phyloP scores from a whole-genome alignment of 2,329 filamentous ascomycete species.

The Fusarium sp. region DNA sequence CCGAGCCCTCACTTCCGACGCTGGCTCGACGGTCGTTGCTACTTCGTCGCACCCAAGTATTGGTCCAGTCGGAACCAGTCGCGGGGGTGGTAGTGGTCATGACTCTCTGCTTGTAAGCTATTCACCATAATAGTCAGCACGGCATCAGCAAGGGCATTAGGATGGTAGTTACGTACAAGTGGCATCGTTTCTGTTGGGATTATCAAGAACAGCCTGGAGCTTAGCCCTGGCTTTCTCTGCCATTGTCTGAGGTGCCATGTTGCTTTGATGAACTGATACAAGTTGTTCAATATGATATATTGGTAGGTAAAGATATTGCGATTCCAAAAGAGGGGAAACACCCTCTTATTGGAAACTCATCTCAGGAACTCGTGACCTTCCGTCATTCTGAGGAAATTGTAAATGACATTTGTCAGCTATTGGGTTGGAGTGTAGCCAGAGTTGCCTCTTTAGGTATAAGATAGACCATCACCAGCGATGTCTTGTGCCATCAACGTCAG shows the following conservation, averaged over 20 bases:
- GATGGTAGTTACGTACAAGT: neutral
- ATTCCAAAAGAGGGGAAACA: constrained; percentile 16
- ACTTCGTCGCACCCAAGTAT: constrained; percentile 28
- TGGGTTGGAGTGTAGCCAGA: neutral
- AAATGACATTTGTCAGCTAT: constrained; percentile 23
- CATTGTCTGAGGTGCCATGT: constrained; percentile 31
- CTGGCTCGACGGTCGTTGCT: constrained; percentile 32
- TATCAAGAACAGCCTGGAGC: constrained; percentile 33
- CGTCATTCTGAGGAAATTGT: constrained; percentile 15
- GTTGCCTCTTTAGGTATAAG: constrained; percentile 22
- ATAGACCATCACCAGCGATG: constrained; percentile 7
- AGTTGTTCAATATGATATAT: neutral
- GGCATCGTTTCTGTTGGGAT: constrained; percentile 32
- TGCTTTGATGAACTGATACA: neutral
- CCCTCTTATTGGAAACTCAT: constrained; percentile 4
- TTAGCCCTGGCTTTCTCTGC: constrained; percentile 38
- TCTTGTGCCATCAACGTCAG: constrained; percentile 33
- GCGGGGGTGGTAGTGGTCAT: constrained; percentile 33
- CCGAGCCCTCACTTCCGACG: constrained; percentile 30
- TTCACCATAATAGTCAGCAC: neutral
- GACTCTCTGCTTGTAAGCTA: constrained; percentile 37
- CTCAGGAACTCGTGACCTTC: constrained; percentile 12
- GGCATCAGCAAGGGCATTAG: rapidly evolving
- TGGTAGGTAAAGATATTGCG: neutral
- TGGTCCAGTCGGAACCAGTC: constrained; percentile 26